Base-by-base conservation (phyloP, 2,329 filamentous ascomycete genomes). In the Golovinomyces cichoracearum region DNA sequence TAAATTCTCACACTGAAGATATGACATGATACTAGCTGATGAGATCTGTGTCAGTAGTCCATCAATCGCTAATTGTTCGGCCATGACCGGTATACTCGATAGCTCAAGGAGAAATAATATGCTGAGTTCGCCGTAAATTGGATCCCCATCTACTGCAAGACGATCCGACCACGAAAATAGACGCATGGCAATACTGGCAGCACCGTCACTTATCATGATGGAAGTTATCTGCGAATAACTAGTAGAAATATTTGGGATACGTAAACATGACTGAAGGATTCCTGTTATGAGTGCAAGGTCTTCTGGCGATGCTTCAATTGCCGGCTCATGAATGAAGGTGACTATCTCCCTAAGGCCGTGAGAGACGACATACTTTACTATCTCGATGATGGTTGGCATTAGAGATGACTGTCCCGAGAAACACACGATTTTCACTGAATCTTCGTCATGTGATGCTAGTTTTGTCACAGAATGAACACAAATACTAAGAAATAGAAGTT, bases 81-180 rank as follows among this genome's bases (percentile, higher is more conserved):
- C 88, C 47, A 95, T 71, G 17, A 74, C 64, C 0, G 82, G 80
- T 13, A 95, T 71, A 13, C 75, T 78, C 1, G 86, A 93, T 12
- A 98, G 71, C 55, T 93, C 83, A 21, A 93, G 74, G 13, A 98
- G 70, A 63, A 95, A 92, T 23, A 86, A 71, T 37, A 93, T 72
- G 57, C 82, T 83, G n/a, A 94, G 73, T 60, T 94, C 86, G 53
- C 86, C 90, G 62, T 94, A 95, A 26, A 95, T 69, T 0, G 90
- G 88, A 59, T 95, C 88, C 25, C 78, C 76, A 50, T 80, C 73
- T 31, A 80, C 71, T 0, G 80, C 73, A 22, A 95, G 70, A 54
- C 79, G 76, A 62, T 95, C 85, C 3, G 88, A 76, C 90, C 90
- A 98, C 0, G 85, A 93, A 63, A 88, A 95, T 4, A 98, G 71